Evolutionary conservation across 2,329 filamentous ascomycete species (phyloP).

Genomic region (Diaporthe australafricana): DNA sequence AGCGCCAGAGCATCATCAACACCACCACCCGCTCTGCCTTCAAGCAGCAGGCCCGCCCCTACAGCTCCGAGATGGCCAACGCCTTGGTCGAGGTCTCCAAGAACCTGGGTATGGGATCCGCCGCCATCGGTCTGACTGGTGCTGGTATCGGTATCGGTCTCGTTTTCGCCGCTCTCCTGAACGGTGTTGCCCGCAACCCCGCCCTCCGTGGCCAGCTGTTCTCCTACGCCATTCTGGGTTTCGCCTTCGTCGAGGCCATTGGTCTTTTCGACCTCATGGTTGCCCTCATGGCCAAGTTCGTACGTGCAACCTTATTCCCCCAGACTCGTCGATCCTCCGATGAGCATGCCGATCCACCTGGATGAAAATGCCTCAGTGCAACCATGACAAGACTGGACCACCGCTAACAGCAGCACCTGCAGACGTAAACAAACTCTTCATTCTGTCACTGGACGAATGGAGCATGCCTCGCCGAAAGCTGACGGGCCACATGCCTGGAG

Average conservation of each 20-base stretch:
- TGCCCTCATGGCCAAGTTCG: conserved; percentile 94
- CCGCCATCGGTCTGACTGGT: conserved; percentile 92
- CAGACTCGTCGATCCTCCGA: conserved; percentile 17
- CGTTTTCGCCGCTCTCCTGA: conserved; percentile 90
- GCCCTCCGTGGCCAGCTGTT: conserved; percentile 95
- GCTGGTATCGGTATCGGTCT: conserved; percentile 96
- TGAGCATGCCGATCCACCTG: neutral
- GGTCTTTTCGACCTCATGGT: conserved; percentile 91
- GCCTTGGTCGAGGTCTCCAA: conserved; percentile 91
- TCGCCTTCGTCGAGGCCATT: conserved; percentile 94
- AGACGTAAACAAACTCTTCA: conserved; percentile 37
- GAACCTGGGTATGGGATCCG: conserved; percentile 90
- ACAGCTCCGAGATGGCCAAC: conserved; percentile 89
- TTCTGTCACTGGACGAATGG: conserved; percentile 35
- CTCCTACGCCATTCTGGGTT: conserved; percentile 95
- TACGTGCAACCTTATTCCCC: conserved; percentile 56
- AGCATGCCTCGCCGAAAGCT: conserved; percentile 34
- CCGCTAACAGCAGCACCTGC: conserved; percentile 8
- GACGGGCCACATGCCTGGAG: conserved; percentile 35
- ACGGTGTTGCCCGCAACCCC: conserved; percentile 93
- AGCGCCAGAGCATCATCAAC: conserved; percentile 79
- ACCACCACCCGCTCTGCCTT: conserved; percentile 74
- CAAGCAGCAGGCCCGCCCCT: conserved; percentile 72
- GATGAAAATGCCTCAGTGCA: conserved; percentile 27
- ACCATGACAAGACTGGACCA: neutral